Evolutionary conservation across 2,329 filamentous ascomycete genomes (phyloP), one percentile per base, ranked within the genome.

Genomic region (Colletotrichum graminicola): DNA sequence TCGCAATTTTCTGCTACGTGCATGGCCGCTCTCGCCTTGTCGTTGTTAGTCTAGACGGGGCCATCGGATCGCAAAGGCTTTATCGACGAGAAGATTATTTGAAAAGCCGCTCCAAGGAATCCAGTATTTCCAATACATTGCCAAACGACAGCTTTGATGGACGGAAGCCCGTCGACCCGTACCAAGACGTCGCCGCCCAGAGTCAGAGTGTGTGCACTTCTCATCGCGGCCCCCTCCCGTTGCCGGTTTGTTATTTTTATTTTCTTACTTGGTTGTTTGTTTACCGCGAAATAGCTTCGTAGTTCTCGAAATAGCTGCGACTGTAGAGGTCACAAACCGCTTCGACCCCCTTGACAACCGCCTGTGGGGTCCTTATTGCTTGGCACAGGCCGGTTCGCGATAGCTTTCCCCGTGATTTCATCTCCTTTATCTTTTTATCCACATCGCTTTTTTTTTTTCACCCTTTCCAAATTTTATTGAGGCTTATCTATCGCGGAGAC

Each of bases 221-320:
- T 36, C 54, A 7, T n/a, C 23, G 3, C 21, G 43, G 3, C 23
- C 32, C 7, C 7, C 34, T 36, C 26, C 10, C 16, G 16, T 5
- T 29, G 32, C 10, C 18, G 47, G 34, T 21, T 43, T 23, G 23
- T 4, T n/a, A n/a, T n/a, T 29, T 29, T 29, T 29, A 2, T 29
- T 29, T 29, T 29, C 4, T 29, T 29, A 4, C 29, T 29, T n/a
- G n/a, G n/a, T 29, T 29, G 34, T 21, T 43, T 23, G 18, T 4
- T n/a, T 7, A 11, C 8, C 32, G 6, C 3, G 3, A 21, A 5
- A 8, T 18, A 6, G 18, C 23, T 36, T 23, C 34, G 36, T 43
- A n/a, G 7, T 21, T 61, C 67, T 67, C 8, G 49, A 67, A 67
- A 67, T 70, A 70, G 63, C 56, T 62, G 67, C 49, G 63, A 70